These are phyloP conservation scores for Thelonectria blattea DNA, from an alignment of 2,329 filamentous ascomycete genomes.

Conservation along the genomic window DNA sequence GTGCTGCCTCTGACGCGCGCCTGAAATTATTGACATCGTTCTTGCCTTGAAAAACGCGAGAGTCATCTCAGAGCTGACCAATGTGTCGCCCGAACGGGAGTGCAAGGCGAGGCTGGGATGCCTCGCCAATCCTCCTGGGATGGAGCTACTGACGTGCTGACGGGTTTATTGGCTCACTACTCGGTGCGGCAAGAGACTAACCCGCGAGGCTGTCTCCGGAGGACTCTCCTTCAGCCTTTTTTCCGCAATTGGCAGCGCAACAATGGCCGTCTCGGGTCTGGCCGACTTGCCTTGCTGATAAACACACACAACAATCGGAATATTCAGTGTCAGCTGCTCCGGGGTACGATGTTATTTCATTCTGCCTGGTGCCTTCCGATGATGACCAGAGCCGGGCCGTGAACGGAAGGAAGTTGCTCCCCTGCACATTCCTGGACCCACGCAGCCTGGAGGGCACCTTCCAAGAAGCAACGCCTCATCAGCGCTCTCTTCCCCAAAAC, in stretches of 20 bases:
- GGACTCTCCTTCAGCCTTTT: neutral
- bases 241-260: neutral
- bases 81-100: neutral
- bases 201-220: conserved; percentile 6
- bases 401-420: conserved; percentile 11
- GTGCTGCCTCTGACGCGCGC: neutral
- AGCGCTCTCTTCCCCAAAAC: conserved; percentile 34
- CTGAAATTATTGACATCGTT: neutral
- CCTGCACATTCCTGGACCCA: conserved; percentile 3
- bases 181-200: neutral
- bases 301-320: too few relatives aligned
- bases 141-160: neutral
- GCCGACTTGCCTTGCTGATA: conserved; percentile 7
- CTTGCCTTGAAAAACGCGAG: neutral
- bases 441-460: conserved; percentile 9
- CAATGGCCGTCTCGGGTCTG: neutral
- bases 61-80: neutral
- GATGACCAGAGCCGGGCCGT: neutral
- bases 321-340: too few relatives aligned
- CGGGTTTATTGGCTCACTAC: conserved; percentile 3
- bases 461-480: conserved; percentile 30
- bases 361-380: neutral
- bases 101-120: conserved; percentile 15
- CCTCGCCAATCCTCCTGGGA: conserved; percentile 10
- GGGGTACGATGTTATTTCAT: neutral